Base-by-base conservation (phyloP, 2,329 filamentous ascomycete species). In the Pyrenochaeta sp. region DNA sequence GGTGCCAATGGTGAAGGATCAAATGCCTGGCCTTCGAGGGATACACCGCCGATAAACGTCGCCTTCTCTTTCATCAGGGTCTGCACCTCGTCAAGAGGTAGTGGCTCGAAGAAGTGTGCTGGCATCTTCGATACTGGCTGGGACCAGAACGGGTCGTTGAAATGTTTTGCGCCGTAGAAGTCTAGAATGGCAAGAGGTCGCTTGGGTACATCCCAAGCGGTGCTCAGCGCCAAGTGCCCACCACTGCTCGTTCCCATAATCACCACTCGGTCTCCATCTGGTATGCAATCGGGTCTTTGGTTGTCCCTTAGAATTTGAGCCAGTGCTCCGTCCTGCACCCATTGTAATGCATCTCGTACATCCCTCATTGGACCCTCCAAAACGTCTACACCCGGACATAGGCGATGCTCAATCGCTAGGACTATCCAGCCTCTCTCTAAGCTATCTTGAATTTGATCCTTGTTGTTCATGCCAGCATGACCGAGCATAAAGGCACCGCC, bases 401-500 rank as follows among this genome's bases (percentile, higher is more conserved):
- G 46, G 2, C 54, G 47, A 27, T 64, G 59, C 21, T 64, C 55
- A 3, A 57, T 43, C 0, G 48, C 50, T 14, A 61, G 29, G 0
- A 63, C 55, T 3, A 59, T 15, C 55, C 55, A 63, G 1, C 51
- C 53, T 27, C 55, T 32, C 10, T 37, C 30, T 11, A 51, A 31
- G n/a, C 58, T 56, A 18, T 61, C 58, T n/a, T 35, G 43, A 6
- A 63, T 56, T 21, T 63, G 53, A 15, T 59, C 55, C 43, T 50
- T 43, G 30, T 53, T 63, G 15, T 57, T 58, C 45, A 57, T 53
- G 14, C 43, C 35, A 6, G 51, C 45, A 20, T 45, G 36, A 10
- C 60, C 60, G 9, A 63, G 51, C 60, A 60, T 60, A 32, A 63
- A 63, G 1, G 54, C 57, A 10, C 57, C 60, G 21, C 60, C 60